These are phyloP conservation scores for Agaricus blazei DNA, from an alignment of 768 basidiomycete species.

Conservation along the genomic window DNA sequence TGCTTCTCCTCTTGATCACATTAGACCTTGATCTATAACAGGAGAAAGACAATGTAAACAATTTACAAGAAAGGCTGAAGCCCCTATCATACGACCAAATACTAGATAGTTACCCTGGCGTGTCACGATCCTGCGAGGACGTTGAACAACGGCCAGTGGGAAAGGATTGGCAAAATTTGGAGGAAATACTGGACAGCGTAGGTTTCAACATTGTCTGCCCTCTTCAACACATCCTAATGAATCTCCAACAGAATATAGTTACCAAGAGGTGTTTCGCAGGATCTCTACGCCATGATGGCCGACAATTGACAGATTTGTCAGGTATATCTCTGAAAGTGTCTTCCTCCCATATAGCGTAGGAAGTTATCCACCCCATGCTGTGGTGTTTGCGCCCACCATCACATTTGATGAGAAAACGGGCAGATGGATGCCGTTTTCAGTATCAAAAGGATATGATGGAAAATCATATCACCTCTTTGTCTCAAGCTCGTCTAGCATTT, in stretches of 20 bases:
- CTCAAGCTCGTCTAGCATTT: background rate
- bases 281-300: too few relatives aligned
- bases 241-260: background rate
- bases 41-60: background rate
- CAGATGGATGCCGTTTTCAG: background rate
- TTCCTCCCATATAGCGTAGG: background rate
- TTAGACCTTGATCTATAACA: background rate
- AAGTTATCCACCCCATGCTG: conserved; percentile 1
- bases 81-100: background rate
- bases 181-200: background rate
- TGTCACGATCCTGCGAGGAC: background rate
- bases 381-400: background rate
- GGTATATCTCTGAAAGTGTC: background rate
- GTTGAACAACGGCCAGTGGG: background rate
- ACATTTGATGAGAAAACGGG: background rate
- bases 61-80: background rate
- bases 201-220: background rate
- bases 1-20: too few relatives aligned
- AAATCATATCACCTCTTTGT: background rate
- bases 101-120: background rate
- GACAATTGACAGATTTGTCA: background rate
- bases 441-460: background rate
- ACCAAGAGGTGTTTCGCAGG: background rate
- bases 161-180: background rate
- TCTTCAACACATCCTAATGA: background rate